Percentiles rank a stretch among this genome's conserved stretches.
phyloP scores from a whole-genome alignment of 2,329 filamentous ascomycete genomes.

The Trichophyton schoenleinii region DNA sequence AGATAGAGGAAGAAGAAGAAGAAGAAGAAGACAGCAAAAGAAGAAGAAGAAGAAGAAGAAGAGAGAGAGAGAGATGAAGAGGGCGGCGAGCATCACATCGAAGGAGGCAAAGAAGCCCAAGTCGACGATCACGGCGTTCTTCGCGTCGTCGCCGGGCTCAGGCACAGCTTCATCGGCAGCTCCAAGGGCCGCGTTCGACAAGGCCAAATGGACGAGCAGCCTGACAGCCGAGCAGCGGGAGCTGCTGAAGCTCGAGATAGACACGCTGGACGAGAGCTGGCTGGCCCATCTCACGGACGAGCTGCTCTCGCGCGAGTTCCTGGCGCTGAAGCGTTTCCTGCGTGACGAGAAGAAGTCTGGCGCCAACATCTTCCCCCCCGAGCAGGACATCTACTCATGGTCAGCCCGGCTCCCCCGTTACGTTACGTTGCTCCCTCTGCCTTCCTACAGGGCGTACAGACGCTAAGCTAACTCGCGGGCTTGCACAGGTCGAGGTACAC shows the following conservation, averaged over 20 bases:
- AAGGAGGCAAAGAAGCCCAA: conserved; percentile 53
- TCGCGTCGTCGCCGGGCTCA: conserved; percentile 35
- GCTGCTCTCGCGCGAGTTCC: conserved; percentile 62
- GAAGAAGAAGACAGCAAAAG: neutral
- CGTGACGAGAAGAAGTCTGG: conserved; percentile 60
- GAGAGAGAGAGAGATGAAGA: neutral
- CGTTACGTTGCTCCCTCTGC: too few relatives aligned
- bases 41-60: neutral
- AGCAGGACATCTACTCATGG: conserved; percentile 90
- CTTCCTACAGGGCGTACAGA: neutral
- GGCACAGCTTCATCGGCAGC: neutral
- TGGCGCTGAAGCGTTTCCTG: conserved; percentile 78
- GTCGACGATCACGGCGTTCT: conserved; percentile 81
- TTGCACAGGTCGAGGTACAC: conserved; percentile 77
- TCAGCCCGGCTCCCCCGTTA: conserved; percentile 24
- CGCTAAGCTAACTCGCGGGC: conserved; percentile 7
- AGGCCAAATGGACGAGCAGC: conserved; percentile 73
- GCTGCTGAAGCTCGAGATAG: conserved; percentile 76
- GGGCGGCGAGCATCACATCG: neutral
- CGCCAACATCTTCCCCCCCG: conserved; percentile 74
- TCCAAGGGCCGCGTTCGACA: conserved; percentile 54
- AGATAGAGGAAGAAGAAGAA: neutral
- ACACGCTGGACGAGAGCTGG: conserved; percentile 87
- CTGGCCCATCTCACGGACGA: conserved; percentile 80
- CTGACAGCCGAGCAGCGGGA: conserved; percentile 71